These are phyloP conservation scores for Metschnikowia hibisci DNA, from an alignment of 805 yeast genomes.

Conservation along the genomic window DNA sequence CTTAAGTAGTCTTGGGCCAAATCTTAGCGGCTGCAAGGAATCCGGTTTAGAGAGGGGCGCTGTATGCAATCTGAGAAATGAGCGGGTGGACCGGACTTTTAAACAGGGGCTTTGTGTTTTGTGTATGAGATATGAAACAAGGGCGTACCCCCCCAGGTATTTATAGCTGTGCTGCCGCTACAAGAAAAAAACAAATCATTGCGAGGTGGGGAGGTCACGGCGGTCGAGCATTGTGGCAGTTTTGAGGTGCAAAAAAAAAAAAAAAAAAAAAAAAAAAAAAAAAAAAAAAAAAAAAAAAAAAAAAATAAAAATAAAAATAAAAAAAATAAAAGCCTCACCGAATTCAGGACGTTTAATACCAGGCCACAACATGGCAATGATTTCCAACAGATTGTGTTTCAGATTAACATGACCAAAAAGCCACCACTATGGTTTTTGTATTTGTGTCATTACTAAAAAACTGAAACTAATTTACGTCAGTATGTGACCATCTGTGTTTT, in stretches of 20 bases:
- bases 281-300: neutral
- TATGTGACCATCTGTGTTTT: neutral
- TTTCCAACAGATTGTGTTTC: neutral
- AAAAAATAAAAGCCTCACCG: neutral
- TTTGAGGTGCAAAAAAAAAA: neutral
- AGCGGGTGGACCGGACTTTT: neutral
- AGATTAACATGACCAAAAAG: neutral
- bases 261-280: neutral
- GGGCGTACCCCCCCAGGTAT: neutral
- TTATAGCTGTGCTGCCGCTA: constrained; percentile 2
- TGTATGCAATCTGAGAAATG: constrained; percentile 1
- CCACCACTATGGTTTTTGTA: neutral
- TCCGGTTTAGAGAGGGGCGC: constrained; percentile 2
- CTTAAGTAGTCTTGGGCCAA: constrained; percentile 2
- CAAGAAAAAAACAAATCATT: constrained; percentile 1
- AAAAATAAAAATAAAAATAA: neutral
- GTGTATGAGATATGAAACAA: neutral
- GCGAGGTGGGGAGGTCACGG: constrained; percentile 5
- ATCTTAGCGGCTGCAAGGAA: constrained; percentile 1
- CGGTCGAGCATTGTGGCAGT: constrained; percentile 5
- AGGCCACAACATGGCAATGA: neutral
- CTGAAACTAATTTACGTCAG: neutral
- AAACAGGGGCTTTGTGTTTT: neutral
- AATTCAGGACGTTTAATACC: neutral
- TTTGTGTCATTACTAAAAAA: too few relatives aligned